These are phyloP conservation scores for Ampelomyces quisqualis DNA, from an alignment of 2,329 filamentous ascomycete genomes.

Conservation along the genomic window DNA sequence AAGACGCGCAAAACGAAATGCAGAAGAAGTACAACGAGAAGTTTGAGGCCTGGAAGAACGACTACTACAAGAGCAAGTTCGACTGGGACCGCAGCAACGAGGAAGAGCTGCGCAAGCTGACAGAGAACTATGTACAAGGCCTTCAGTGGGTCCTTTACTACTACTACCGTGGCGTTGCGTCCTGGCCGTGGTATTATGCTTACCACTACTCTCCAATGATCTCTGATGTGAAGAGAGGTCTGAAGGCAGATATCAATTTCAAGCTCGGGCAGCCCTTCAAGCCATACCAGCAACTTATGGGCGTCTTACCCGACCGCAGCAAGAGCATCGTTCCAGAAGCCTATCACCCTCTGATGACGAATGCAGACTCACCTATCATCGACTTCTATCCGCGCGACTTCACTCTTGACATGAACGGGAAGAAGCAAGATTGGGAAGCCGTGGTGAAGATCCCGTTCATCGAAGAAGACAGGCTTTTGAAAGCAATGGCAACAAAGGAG, in stretches of 20 bases:
- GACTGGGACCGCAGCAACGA: slow-evolving; percentile 82
- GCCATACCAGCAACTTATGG: slow-evolving; percentile 97
- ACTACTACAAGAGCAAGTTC: slow-evolving; percentile 90
- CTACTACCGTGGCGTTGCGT: slow-evolving; percentile 95
- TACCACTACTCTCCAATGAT: slow-evolving; percentile 99
- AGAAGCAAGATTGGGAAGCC: slow-evolving; percentile 99
- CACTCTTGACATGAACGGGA: slow-evolving; percentile 98
- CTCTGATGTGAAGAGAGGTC: slow-evolving; percentile 85
- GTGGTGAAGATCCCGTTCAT: slow-evolving; percentile 99
- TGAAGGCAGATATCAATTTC: slow-evolving; percentile 87
- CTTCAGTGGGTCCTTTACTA: slow-evolving; percentile 98
- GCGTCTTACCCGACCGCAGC: slow-evolving; percentile 93
- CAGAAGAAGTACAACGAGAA: slow-evolving; percentile 86
- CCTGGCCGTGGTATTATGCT: slow-evolving; percentile 96
- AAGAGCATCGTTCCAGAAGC: slow-evolving; percentile 89
- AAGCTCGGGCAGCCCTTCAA: slow-evolving; percentile 91
- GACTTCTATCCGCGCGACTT: slow-evolving; percentile 98
- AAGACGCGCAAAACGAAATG: slow-evolving; percentile 76
- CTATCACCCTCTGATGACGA: slow-evolving; percentile 92
- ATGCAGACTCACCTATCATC: slow-evolving; percentile 84
- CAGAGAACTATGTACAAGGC: slow-evolving; percentile 96
- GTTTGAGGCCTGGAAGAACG: slow-evolving; percentile 89
- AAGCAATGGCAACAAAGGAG: slow-evolving; percentile 84
- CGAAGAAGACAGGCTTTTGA: slow-evolving; percentile 80
- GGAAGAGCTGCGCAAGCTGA: slow-evolving; percentile 75